Evolutionary conservation across 805 yeast genomes (phyloP).

Genomic region (Lipomyces kockii): DNA sequence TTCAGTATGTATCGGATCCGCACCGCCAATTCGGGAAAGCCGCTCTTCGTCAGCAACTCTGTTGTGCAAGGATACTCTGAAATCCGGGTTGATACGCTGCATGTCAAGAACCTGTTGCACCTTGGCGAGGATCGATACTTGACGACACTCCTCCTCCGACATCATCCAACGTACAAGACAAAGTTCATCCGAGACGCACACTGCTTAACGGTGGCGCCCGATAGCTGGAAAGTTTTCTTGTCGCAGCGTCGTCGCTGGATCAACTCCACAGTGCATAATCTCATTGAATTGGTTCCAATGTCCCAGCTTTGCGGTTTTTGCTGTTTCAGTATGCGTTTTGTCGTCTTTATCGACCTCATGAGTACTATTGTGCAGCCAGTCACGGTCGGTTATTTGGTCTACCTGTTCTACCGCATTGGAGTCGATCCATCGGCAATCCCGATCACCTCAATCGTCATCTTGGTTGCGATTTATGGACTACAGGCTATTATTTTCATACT

Average conservation of each 20-base stretch:
- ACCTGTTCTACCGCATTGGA: conserved; percentile 58
- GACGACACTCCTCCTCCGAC: conserved; percentile 59
- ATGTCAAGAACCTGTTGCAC: conserved; percentile 62
- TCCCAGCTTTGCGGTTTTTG: conserved; percentile 67
- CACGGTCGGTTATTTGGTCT: conserved; percentile 54
- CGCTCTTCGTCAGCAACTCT: conserved; percentile 63
- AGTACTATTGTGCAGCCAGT: conserved; percentile 67
- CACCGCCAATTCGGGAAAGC: conserved; percentile 60
- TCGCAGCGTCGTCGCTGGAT: conserved; percentile 74
- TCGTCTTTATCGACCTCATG: conserved; percentile 59
- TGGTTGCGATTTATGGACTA: conserved; percentile 61
- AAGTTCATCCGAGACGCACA: conserved; percentile 62
- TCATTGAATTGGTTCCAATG: conserved; percentile 63
- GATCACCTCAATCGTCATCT: conserved; percentile 58
- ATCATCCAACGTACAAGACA: conserved; percentile 61
- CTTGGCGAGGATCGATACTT: conserved; percentile 67
- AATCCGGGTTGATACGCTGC: conserved; percentile 61
- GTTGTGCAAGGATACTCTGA: conserved; percentile 61
- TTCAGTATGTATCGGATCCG: conserved; percentile 62
- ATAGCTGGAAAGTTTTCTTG: conserved; percentile 58
- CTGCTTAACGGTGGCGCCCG: conserved; percentile 65
- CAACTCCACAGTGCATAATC: conserved; percentile 66
- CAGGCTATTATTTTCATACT: conserved; percentile 60
- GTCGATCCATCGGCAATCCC: conserved; percentile 57
- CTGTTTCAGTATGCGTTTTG: conserved; percentile 67